Percentiles rank a stretch among this genome's conserved stretches.
Evolutionary conservation across 495 filamentous ascomycete genomes (phyloP).

Genomic region (Trichoderma asperelloides): DNA sequence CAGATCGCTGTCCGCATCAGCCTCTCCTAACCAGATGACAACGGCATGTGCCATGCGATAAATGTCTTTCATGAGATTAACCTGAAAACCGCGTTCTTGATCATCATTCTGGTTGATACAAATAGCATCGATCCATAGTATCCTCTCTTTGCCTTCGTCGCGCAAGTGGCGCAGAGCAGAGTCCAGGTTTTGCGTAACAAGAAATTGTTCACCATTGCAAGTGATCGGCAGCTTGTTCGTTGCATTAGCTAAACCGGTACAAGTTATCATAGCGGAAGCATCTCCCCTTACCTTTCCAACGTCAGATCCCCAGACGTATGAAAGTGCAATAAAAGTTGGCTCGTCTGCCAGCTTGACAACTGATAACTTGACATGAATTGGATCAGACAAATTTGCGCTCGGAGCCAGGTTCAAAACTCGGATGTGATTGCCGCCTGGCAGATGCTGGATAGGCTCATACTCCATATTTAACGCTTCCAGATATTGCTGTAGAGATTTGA

Average conservation of each 20-base stretch:
- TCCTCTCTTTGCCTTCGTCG: background rate
- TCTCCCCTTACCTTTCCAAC: too few species aligned
- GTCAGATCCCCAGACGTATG: background rate
- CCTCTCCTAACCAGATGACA: constrained; percentile 16
- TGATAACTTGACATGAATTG: background rate
- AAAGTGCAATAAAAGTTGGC: background rate
- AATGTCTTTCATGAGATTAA: constrained; percentile 11
- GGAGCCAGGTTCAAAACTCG: background rate
- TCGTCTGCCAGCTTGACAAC: background rate
- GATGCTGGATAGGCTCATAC: background rate
- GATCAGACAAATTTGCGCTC: background rate
- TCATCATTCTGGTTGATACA: background rate
- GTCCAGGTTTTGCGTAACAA: background rate
- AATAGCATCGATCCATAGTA: background rate
- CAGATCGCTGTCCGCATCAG: constrained; percentile 11
- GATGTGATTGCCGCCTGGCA: background rate
- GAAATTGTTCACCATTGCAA: background rate
- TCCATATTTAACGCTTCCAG: background rate
- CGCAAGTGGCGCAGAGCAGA: background rate
- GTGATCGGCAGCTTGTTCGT: background rate
- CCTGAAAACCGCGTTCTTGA: background rate
- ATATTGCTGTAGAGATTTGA: too few species aligned
- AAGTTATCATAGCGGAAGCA: too few species aligned
- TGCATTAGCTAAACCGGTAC: too few species aligned
- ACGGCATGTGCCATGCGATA: constrained; percentile 12